Conservation (phyloP, 768 basidiomycete genomes). For the Mycena maculata region DNA sequence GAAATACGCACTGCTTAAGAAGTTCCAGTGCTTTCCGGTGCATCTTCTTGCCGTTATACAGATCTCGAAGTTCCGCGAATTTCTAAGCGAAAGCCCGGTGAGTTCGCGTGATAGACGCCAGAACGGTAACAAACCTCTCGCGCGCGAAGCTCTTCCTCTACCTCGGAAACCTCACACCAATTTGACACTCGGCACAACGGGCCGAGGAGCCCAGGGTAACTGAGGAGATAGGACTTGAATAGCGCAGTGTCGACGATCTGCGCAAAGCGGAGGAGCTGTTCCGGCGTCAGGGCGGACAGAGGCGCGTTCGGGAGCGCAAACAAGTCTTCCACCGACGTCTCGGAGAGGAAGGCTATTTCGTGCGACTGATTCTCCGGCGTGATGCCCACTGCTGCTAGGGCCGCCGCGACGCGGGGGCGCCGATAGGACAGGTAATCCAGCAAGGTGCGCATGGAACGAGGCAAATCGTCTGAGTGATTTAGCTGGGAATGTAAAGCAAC, state of each 20-base stretch:
- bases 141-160: slow-evolving; percentile 86
- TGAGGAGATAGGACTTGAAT: slow-evolving; percentile 91
- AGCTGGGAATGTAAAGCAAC: neutral
- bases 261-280: slow-evolving; percentile 87
- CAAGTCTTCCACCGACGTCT: slow-evolving; percentile 78
- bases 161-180: slow-evolving; percentile 97
- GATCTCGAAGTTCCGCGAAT: slow-evolving; percentile 88
- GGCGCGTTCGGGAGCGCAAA: slow-evolving; percentile 83
- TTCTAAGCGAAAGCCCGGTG: slow-evolving; percentile 64
- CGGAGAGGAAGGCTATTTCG: slow-evolving; percentile 74
- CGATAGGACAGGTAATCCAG: slow-evolving; percentile 90
- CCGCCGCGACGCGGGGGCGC: slow-evolving; percentile 85
- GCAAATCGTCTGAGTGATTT: slow-evolving; percentile 61
- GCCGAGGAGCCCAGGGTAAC: slow-evolving; percentile 83
- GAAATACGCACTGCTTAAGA: slow-evolving; percentile 77
- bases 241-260: slow-evolving; percentile 96
- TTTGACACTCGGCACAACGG: slow-evolving; percentile 91
- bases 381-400: slow-evolving; percentile 75
- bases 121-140: slow-evolving; percentile 67
- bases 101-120: slow-evolving; percentile 1
- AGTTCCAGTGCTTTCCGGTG: slow-evolving; percentile 88
- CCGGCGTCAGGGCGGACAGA: slow-evolving; percentile 77
- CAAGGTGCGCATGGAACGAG: slow-evolving; percentile 86
- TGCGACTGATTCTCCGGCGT: slow-evolving; percentile 77
- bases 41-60: slow-evolving; percentile 97